Base-by-base conservation (phyloP, 108 stramenopile species). In the Cyclostephanos invisitatus region DNA sequence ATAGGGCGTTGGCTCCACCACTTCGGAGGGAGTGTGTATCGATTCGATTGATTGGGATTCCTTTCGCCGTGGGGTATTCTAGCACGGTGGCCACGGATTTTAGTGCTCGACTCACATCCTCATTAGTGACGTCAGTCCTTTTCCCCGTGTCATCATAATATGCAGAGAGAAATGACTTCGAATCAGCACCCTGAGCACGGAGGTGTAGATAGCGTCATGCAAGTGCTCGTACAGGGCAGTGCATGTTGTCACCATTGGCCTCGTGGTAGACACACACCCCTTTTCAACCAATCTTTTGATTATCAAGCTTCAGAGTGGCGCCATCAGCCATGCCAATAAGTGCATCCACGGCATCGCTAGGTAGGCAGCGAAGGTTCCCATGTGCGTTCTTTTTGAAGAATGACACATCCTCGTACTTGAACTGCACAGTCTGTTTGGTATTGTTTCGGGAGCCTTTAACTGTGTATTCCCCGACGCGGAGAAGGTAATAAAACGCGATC, bases 11-110 rank as follows among this genome's bases (percentile, higher is more conserved):
- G 8, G 51, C 51, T 15, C 51, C 51, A 3, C 51, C 51, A 18
- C 51, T 53, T 18, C 51, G 11, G n/a, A 53, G 51, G 14, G 51
- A 53, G 51, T 53, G 51, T 53, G 51, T 53, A 18, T 53, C 51
- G 20, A 53, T 53, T 53, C 24, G 51, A 8, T 53, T 18, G 51
- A 53, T 14, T 8, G 51, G 51, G 7, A 53, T 53, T 53, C n/a
- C 51, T 53, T 53, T 53, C 7, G 24, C 22, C 8, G 18, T 15
- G 8, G 51, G 51, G 51, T 53, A 53, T 18, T 53, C 22, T 1
- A 53, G 18, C 22, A 20, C n/a, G 14, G 7, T 18, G 14, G 51
- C 51, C 17, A 18, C 51, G n/a, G 8, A 8, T 53, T 53, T 53
- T 18, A 53, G 3, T 8, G 22, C 24, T 15, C 22, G 7, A 8